phyloP scores from a whole-genome alignment of 2,329 filamentous ascomycete genomes.

The Aspergillus luchuensis region DNA sequence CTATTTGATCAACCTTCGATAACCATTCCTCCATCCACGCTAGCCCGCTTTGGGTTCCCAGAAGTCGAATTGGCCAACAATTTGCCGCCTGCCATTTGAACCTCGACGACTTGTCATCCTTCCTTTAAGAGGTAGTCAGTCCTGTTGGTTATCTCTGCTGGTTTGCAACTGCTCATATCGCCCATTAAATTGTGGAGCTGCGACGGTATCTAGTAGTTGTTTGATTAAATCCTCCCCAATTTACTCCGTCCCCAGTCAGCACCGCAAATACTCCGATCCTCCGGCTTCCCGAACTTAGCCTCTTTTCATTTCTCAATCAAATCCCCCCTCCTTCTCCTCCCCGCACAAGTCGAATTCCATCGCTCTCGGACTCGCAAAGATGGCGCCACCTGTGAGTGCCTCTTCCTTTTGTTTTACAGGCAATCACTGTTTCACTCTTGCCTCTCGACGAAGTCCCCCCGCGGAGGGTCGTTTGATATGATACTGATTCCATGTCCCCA shows the following conservation, averaged over 20 bases:
- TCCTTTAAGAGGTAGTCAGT: not conserved
- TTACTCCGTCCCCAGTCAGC: not conserved
- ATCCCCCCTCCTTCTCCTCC: constrained; percentile 14
- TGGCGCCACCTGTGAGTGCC: constrained; percentile 33
- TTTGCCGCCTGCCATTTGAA: too few relatives aligned
- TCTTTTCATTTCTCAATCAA: not conserved
- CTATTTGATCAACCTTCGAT: not conserved
- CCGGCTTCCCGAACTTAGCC: not conserved
- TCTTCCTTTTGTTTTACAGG: not conserved
- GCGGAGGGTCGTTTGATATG: not conserved
- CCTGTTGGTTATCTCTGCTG: not conserved
- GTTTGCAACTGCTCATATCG: not conserved
- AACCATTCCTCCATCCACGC: not conserved
- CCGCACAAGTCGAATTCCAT: constrained; percentile 8
- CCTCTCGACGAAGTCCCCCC: not conserved
- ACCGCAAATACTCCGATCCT: not conserved
- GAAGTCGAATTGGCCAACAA: too few relatives aligned
- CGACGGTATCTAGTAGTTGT: not conserved
- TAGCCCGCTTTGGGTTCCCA: not conserved
- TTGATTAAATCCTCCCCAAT: not conserved
- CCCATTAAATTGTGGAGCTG: not conserved
- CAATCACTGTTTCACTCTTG: not conserved
- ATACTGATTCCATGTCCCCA: constrained; percentile 12
- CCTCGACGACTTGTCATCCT: not conserved
- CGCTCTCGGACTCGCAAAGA: constrained; percentile 13